Evolutionary conservation across 2,329 filamentous ascomycete genomes (phyloP).

Genomic region (Hypoxylon sp.): DNA sequence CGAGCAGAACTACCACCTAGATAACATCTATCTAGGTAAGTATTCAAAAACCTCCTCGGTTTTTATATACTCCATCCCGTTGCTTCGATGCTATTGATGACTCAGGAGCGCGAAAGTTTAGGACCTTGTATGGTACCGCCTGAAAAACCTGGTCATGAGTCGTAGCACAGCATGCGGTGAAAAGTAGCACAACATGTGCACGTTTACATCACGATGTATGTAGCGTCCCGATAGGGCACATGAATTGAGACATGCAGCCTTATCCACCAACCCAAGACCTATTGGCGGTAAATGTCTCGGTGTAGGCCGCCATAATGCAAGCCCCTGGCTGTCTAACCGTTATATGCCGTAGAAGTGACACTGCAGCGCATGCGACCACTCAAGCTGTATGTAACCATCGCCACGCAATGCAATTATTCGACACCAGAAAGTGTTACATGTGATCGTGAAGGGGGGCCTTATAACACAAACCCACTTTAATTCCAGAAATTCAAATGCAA

Average conservation of each 20-base stretch:
- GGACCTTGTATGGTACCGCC: background rate
- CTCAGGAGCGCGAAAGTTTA: background rate
- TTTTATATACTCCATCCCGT: background rate
- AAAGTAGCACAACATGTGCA: background rate
- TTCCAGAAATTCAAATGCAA: background rate
- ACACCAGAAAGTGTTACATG: background rate
- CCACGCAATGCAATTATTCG: background rate
- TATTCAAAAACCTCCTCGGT: background rate
- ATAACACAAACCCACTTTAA: constrained; percentile 2
- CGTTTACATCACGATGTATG: constrained; percentile 2
- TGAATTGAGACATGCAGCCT: constrained; percentile 17
- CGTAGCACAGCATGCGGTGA: constrained; percentile 7
- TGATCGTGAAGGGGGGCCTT: background rate
- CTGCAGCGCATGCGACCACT: background rate
- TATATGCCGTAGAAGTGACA: background rate
- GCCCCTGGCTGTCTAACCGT: constrained; percentile 4
- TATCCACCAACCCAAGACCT: background rate
- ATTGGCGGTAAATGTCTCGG: background rate
- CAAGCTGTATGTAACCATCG: background rate
- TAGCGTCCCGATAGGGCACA: constrained; percentile 8
- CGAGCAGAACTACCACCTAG: background rate
- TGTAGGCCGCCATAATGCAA: constrained; percentile 1
- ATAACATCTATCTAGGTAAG: constrained; percentile 1
- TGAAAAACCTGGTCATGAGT: background rate
- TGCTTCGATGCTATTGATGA: background rate